These are phyloP conservation scores for Atkinsonella hypoxylon DNA, from an alignment of 2,329 filamentous ascomycete genomes.

Conservation along the genomic window DNA sequence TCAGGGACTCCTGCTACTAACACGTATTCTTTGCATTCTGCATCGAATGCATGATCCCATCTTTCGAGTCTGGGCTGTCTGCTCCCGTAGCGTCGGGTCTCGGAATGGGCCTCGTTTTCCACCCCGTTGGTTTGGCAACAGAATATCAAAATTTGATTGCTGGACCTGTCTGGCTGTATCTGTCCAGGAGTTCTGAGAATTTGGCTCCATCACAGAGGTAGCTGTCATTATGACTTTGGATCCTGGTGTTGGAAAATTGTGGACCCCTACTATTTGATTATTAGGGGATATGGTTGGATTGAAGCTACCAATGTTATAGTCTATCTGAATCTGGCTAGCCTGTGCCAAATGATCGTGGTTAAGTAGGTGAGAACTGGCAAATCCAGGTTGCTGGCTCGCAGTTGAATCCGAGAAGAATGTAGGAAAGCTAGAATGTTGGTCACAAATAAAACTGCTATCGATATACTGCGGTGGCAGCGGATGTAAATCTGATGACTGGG, in stretches of 20 bases:
- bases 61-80: constrained; percentile 44
- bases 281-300: background rate
- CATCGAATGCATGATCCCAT: constrained; percentile 49
- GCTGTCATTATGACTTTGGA: background rate
- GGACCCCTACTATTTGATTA: background rate
- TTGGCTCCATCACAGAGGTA: background rate
- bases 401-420: constrained; percentile 3
- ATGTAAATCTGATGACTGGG: constrained; percentile 1
- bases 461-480: background rate
- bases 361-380: background rate
- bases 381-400: background rate
- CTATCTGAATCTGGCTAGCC: background rate
- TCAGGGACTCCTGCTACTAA: constrained; percentile 23
- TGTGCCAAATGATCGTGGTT: background rate
- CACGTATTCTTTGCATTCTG: constrained; percentile 49
- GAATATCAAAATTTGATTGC: constrained; percentile 17
- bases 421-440: background rate
- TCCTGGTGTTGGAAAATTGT: background rate
- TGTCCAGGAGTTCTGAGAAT: background rate
- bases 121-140: constrained; percentile 19
- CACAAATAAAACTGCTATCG: background rate
- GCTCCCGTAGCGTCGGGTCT: constrained; percentile 35
- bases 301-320: background rate
- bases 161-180: constrained; percentile 7
- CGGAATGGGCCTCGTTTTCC: constrained; percentile 41